Conservation (phyloP, 176 grass and related monocot species). For the Musa troglodytarum region DNA sequence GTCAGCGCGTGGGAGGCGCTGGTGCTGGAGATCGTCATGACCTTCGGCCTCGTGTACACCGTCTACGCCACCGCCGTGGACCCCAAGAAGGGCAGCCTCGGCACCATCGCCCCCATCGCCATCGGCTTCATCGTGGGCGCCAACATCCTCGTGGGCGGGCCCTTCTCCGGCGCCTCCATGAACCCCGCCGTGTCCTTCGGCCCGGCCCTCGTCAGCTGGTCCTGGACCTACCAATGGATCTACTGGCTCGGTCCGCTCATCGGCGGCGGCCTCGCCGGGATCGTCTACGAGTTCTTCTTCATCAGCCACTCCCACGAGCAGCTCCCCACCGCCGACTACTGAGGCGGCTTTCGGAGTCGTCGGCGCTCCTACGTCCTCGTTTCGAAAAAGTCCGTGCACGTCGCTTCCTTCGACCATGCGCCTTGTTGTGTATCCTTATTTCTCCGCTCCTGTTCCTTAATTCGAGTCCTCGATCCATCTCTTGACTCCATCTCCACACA, state of each 20-base stretch:
- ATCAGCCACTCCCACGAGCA: slow-evolving; percentile 17
- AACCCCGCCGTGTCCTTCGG: slow-evolving; percentile 34
- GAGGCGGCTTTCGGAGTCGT: neutral
- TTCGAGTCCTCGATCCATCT: too few species aligned
- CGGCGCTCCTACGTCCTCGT: too few species aligned
- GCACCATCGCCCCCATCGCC: slow-evolving; percentile 17
- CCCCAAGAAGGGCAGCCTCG: slow-evolving; percentile 1
- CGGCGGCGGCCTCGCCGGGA: slow-evolving; percentile 21
- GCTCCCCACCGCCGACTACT: slow-evolving; percentile 13
- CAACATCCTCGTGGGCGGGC: slow-evolving; percentile 36
- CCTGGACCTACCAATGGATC: slow-evolving; percentile 27
- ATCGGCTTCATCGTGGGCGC: slow-evolving; percentile 29
- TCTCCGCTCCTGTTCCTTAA: too few species aligned
- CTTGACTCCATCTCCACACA: too few species aligned
- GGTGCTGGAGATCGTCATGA: slow-evolving; percentile 35
- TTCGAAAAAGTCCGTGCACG: too few species aligned
- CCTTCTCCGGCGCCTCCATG: slow-evolving; percentile 34
- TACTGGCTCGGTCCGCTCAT: slow-evolving; percentile 32
- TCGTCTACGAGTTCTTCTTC: slow-evolving; percentile 27
- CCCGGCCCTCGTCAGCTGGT: slow-evolving; percentile 22
- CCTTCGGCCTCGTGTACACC: slow-evolving; percentile 35
- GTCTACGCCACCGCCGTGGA: slow-evolving; percentile 23
- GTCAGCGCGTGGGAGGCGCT: slow-evolving; percentile 16
- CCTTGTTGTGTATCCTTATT: too few species aligned
- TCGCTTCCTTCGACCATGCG: too few species aligned